These are phyloP conservation scores for Antrodiella citrinella DNA, from an alignment of 768 basidiomycete genomes.

Conservation along the genomic window DNA sequence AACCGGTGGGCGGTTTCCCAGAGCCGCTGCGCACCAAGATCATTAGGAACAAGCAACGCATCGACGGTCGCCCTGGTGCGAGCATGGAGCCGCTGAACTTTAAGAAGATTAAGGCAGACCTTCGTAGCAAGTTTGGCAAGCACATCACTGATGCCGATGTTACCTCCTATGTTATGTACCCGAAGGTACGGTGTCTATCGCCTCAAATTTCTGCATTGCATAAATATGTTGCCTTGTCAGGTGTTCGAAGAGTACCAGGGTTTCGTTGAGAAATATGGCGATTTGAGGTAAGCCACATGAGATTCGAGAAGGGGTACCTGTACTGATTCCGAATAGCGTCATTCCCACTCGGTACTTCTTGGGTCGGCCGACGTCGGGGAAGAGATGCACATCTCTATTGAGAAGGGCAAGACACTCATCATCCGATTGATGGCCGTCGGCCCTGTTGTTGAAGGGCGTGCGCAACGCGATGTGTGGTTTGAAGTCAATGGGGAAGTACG, in stretches of 20 bases:
- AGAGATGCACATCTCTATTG: conserved; percentile 95
- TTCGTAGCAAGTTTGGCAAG: conserved; percentile 91
- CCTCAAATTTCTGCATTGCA: neutral
- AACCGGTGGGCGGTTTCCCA: conserved; percentile 97
- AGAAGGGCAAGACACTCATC: conserved; percentile 94
- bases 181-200: conserved; percentile 52
- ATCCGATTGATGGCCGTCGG: conserved; percentile 94
- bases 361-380: conserved; percentile 86
- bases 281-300: conserved; percentile 60
- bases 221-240: conserved; percentile 27
- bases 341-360: conserved; percentile 97
- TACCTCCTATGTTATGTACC: conserved; percentile 95
- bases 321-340: conserved; percentile 43
- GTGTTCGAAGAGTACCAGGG: conserved; percentile 96
- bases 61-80: conserved; percentile 89
- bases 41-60: conserved; percentile 89
- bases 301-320: neutral
- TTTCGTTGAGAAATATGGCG: conserved; percentile 93
- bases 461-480: conserved; percentile 96
- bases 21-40: conserved; percentile 88
- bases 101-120: conserved; percentile 90
- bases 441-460: conserved; percentile 84
- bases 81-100: conserved; percentile 87
- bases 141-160: conserved; percentile 93
- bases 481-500: conserved; percentile 93